Evolutionary conservation across 176 grass and related monocot species (phyloP).

Genomic region (Areca catechu): DNA sequence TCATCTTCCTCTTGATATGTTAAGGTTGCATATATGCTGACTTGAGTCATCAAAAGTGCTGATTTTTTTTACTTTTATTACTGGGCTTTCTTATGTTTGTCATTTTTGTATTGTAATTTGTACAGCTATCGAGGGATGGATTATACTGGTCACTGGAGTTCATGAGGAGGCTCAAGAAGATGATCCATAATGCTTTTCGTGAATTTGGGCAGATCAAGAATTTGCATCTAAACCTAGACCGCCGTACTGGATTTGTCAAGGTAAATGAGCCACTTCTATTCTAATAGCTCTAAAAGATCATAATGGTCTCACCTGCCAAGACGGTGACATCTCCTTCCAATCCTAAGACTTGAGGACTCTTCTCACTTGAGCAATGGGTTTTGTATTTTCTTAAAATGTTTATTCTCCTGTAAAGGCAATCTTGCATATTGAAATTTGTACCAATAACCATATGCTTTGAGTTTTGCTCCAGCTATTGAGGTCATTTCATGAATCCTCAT

Average conservation of each 20-base stretch:
- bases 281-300: not conserved
- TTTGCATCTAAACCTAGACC: slow-evolving; percentile 50
- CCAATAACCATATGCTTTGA: no score
- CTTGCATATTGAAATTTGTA: no score
- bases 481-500: no score
- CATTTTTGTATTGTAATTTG: not conserved
- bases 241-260: slow-evolving; percentile 45
- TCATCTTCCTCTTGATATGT: no score
- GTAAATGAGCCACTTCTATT: slow-evolving; percentile 27
- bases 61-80: no score
- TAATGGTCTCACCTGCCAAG: slow-evolving; percentile 7
- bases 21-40: no score
- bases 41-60: no score
- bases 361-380: no score
- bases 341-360: no score
- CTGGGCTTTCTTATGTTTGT: slow-evolving; percentile 3
- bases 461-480: no score
- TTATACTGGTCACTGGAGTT: slow-evolving; percentile 38
- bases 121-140: slow-evolving; percentile 55
- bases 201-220: slow-evolving; percentile 45
- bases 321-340: not conserved
- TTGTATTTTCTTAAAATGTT: no score
- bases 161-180: slow-evolving; percentile 43
- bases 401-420: no score
- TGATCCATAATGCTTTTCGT: slow-evolving; percentile 39